phyloP scores from a whole-genome alignment of 1,284 basidiomycete species.

The Pseudozyma pruni region DNA sequence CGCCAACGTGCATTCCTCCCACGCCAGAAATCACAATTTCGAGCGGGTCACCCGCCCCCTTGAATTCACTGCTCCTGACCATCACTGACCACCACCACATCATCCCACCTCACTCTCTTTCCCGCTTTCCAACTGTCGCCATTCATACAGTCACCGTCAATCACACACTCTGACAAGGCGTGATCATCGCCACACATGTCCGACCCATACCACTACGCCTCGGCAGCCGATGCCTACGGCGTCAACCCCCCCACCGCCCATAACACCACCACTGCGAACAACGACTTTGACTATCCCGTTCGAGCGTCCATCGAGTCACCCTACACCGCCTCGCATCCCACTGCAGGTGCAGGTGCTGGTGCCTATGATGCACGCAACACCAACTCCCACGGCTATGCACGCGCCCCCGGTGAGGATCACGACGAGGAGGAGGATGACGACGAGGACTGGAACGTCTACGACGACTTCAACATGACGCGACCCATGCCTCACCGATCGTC shows the following conservation, averaged over 20 bases:
- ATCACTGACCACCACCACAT: too few relatives aligned
- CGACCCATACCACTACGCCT: constrained; percentile 31
- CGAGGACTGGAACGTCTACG: constrained; percentile 63
- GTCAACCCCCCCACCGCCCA: not conserved
- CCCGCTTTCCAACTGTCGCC: not conserved
- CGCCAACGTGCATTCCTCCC: constrained; percentile 3
- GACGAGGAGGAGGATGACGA: constrained; percentile 49
- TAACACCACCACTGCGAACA: not conserved
- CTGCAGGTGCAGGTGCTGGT: constrained; percentile 9
- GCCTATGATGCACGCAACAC: constrained; percentile 21
- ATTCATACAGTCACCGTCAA: constrained; percentile 1
- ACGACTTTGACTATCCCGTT: constrained; percentile 31
- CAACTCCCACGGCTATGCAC: constrained; percentile 40
- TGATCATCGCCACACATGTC: constrained; percentile 12
- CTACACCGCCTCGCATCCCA: constrained; percentile 1
- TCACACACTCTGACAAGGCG: too few relatives aligned
- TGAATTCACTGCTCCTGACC: too few relatives aligned
- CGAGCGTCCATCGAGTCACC: constrained; percentile 29
- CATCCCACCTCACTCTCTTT: too few relatives aligned
- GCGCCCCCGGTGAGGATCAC: constrained; percentile 21
- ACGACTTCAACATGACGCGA: constrained; percentile 62
- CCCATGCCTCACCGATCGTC: constrained; percentile 39
- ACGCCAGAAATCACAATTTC: not conserved
- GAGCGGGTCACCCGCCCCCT: too few relatives aligned
- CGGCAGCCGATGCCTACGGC: constrained; percentile 45